Conservation (phyloP, 2,329 filamentous ascomycete genomes). For the Aspergillus latus region DNA sequence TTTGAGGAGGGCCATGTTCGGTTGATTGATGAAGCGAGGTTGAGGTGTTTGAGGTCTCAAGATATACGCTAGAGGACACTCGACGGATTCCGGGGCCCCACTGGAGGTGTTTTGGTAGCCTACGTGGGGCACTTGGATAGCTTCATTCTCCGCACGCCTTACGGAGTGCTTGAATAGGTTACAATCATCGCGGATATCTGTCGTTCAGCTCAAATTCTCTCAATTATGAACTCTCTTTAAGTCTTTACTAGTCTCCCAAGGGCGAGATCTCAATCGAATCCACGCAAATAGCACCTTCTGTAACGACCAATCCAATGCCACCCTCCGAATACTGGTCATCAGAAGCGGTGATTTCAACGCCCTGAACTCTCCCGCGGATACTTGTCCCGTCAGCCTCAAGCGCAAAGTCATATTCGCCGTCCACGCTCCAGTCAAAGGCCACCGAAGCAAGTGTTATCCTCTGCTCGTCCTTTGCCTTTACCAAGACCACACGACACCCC, state of each 20-base stretch:
- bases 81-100: neutral
- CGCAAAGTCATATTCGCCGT: neutral
- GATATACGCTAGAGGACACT: neutral
- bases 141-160: neutral
- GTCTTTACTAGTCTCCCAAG: neutral
- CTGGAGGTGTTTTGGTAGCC: neutral
- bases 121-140: neutral
- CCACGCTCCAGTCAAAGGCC: neutral
- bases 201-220: no score
- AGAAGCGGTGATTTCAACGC: neutral
- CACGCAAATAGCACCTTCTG: neutral
- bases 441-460: neutral
- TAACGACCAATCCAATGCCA: neutral
- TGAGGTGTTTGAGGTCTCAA: neutral
- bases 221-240: no score
- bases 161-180: no score
- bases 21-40: neutral
- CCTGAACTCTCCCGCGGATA: neutral
- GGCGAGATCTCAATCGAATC: neutral
- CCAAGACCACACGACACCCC: neutral
- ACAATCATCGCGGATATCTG: no score
- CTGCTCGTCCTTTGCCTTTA: neutral
- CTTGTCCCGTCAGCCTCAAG: neutral
- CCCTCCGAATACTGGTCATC: neutral
- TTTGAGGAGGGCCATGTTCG: slow-evolving; percentile 17